These are phyloP conservation scores for Prunus salicina DNA, from an alignment of 306 rosid species.

Conservation along the genomic window DNA sequence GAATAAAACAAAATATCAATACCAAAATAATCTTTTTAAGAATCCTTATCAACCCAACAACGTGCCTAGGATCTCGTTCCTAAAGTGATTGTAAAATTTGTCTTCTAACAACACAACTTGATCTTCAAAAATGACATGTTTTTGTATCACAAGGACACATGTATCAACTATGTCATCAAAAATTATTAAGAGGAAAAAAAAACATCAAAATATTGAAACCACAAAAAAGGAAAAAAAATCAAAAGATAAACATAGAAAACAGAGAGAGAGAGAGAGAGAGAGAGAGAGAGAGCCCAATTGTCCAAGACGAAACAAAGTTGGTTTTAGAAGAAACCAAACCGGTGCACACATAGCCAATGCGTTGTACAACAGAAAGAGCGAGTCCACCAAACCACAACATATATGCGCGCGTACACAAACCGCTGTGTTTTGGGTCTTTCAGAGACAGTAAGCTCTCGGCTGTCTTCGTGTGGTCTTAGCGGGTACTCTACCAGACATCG, in stretches of 20 bases:
- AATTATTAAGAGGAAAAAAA: neutral
- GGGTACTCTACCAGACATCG: slow-evolving; percentile 21
- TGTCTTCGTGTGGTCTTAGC: slow-evolving; percentile 21
- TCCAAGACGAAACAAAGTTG: slow-evolving; percentile 20
- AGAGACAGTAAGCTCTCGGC: slow-evolving; percentile 15
- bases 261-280: neutral
- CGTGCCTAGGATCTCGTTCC: neutral
- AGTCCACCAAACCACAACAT: neutral
- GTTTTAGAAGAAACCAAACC: slow-evolving; percentile 35
- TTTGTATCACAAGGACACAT: neutral
- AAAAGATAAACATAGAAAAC: neutral
- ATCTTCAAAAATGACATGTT: neutral
- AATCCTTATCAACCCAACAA: neutral
- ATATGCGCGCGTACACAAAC: slow-evolving; percentile 26
- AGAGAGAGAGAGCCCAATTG: neutral
- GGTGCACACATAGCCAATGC: slow-evolving; percentile 15
- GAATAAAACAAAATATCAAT: too few species aligned
- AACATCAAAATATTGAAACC: neutral
- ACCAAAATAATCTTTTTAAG: too few species aligned
- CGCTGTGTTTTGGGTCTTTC: neutral
- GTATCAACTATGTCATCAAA: neutral
- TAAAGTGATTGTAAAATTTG: neutral
- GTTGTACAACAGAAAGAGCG: slow-evolving; percentile 31
- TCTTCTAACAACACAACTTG: neutral
- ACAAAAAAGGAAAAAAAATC: too few species aligned